Conservation (phyloP, 2,329 filamentous ascomycete genomes). For the Anthostomella pinea region DNA sequence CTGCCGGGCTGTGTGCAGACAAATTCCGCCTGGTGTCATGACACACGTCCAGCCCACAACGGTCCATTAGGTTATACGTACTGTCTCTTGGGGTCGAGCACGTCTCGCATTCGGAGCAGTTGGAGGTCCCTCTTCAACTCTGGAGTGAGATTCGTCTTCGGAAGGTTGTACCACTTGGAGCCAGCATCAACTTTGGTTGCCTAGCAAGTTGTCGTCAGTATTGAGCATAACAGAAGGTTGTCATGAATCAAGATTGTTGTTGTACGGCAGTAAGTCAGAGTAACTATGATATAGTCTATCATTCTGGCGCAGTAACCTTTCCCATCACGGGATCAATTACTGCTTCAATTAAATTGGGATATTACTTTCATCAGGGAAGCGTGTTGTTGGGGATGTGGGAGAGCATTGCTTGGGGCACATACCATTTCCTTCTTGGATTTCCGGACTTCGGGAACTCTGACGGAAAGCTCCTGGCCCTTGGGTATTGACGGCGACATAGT, state of each 20-base stretch:
- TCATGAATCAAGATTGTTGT: too few relatives aligned
- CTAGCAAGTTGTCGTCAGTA: too few relatives aligned
- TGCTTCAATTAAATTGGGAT: slow-evolving; percentile 72
- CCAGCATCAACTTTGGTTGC: slow-evolving; percentile 61
- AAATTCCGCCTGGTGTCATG: too few relatives aligned
- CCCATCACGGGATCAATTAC: slow-evolving; percentile 77
- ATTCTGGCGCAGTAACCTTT: slow-evolving; percentile 64
- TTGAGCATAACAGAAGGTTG: too few relatives aligned
- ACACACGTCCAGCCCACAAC: too few relatives aligned
- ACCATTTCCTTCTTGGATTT: slow-evolving; percentile 32
- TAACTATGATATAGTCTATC: slow-evolving; percentile 67
- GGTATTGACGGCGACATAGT: slow-evolving; percentile 5
- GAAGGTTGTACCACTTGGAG: slow-evolving; percentile 81
- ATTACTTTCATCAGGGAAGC: slow-evolving; percentile 70
- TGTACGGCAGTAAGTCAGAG: too few relatives aligned
- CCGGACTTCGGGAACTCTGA: slow-evolving; percentile 26
- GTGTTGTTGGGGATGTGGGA: slow-evolving; percentile 4
- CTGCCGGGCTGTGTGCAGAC: too few relatives aligned
- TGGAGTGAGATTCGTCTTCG: slow-evolving; percentile 77
- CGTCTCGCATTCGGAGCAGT: slow-evolving; percentile 81
- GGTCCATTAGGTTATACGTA: too few relatives aligned
- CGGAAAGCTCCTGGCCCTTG: slow-evolving; percentile 21
- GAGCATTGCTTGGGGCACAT: slow-evolving; percentile 16
- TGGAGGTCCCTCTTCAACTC: slow-evolving; percentile 88
- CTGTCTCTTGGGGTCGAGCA: slow-evolving; percentile 74